Evolutionary conservation across 495 filamentous ascomycete genomes (phyloP).

Genomic region (Choiromyces venosus): DNA sequence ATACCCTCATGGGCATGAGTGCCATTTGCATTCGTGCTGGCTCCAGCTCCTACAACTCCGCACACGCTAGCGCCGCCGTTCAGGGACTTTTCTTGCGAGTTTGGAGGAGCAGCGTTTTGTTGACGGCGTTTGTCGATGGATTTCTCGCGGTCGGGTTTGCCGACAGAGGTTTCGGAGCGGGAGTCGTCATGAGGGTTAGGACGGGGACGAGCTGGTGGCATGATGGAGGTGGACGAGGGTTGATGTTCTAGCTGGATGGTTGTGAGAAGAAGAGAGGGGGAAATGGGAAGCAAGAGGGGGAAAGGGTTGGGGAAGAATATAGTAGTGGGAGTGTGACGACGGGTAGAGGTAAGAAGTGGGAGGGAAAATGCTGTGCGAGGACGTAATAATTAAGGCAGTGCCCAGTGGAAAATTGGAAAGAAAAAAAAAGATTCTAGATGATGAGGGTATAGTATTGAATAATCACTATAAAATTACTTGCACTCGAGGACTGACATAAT

Average conservation of each 20-base stretch:
- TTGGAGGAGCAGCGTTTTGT: constrained; percentile 5
- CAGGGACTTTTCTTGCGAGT: constrained; percentile 25
- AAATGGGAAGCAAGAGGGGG: constrained; percentile 15
- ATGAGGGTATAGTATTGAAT: not conserved
- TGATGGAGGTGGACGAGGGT: constrained; percentile 10
- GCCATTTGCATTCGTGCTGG: constrained; percentile 37
- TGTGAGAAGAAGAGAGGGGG: constrained; percentile 2
- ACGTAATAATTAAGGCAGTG: not conserved
- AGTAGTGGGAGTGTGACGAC: not conserved
- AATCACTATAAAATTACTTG: constrained; percentile 9
- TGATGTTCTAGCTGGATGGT: constrained; percentile 17
- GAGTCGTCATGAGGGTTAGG: constrained; percentile 30
- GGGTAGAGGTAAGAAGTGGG: not conserved
- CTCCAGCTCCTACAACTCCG: not conserved
- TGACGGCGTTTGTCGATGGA: constrained; percentile 32
- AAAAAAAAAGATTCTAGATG: not conserved
- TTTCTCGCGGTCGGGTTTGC: constrained; percentile 34
- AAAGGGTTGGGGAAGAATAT: not conserved
- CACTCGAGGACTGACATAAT: not conserved
- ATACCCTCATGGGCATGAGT: constrained; percentile 42
- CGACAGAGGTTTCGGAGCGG: constrained; percentile 28
- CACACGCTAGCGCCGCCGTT: not conserved
- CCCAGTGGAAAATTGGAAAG: not conserved
- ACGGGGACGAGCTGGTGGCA: constrained; percentile 37
- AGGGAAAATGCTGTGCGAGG: not conserved